Base-by-base conservation (phyloP, 2,329 filamentous ascomycete genomes). In the Helminthosporium solani region DNA sequence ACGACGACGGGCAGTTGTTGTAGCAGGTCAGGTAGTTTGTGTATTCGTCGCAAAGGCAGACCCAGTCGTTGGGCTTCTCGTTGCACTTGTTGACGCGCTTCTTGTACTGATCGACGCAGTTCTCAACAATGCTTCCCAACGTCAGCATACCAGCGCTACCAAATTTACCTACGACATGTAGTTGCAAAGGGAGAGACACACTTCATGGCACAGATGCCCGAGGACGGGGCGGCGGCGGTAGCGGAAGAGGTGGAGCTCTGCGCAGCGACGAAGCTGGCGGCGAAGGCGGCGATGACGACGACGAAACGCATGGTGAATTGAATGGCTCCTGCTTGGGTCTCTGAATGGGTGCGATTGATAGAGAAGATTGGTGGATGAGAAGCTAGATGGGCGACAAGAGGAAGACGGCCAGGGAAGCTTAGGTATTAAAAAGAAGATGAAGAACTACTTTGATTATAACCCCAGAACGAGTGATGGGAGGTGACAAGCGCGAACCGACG, bases 1-100 rank as follows among this genome's bases (percentile, higher is more conserved):
- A 51, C 57, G 78, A 74, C 53, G 72, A 66, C 42, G 82, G 81
- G 72, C 83, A 85, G 73, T 83, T 82, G 73, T 79, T 78, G 73
- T 83, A 85, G 77, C 83, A 85, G 25, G 75, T 79, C 53, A 79
- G 56, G 28, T 81, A 70, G 42, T 78, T 74, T 30, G 63, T 75
- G 64, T 78, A 80, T 56, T 79, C 75, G 40, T 75, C 70, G 68
- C 82, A 86, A 23, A 83, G 72, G 68, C 83, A 85, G 57, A 71
- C 67, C 69, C 73, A 81, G 67, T 81, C 77, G 52, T 75, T 77
- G 33, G 35, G 12, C 19, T 38, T 31, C 14, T 25, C 46, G 35
- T 51, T 56, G 67, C 79, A 81, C 36, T 54, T 57, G 15, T 70
- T 52, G 58, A 79, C 66, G 45, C 73, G 71, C 7, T 64, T 58